Evolutionary conservation across 75 land plant genomes (phyloP).

Genomic region (Adiantum capillusveneris): DNA sequence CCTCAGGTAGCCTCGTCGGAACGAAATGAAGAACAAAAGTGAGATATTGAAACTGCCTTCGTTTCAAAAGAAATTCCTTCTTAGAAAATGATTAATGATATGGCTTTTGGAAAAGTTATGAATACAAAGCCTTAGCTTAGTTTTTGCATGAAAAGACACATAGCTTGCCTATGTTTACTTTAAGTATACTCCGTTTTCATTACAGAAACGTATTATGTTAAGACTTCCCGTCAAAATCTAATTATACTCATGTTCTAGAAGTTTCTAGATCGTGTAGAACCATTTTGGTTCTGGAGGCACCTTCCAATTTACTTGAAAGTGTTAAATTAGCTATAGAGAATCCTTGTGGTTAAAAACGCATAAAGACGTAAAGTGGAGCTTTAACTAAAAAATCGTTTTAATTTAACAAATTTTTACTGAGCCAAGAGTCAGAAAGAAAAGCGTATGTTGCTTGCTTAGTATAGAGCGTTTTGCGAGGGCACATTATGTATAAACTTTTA

Average conservation of each 20-base stretch:
- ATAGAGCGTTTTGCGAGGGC: conserved; percentile 1
- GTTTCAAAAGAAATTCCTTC: too few relatives aligned
- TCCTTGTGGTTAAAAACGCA: conserved; percentile 1
- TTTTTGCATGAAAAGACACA: too few relatives aligned
- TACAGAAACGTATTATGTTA: conserved; percentile 1
- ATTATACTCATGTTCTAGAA: too few relatives aligned
- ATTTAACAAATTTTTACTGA: neutral
- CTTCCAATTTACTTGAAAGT: neutral
- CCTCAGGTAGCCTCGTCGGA: too few relatives aligned
- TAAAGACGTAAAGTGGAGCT: conserved; percentile 2
- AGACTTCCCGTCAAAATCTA: neutral
- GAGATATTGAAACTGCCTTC: too few relatives aligned
- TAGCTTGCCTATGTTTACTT: too few relatives aligned
- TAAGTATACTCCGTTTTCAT: too few relatives aligned
- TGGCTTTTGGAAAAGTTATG: too few relatives aligned
- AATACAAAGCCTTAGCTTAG: too few relatives aligned
- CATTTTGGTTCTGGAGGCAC: neutral
- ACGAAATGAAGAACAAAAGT: too few relatives aligned
- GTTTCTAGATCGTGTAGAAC: neutral
- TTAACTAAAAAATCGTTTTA: neutral
- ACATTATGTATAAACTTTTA: neutral
- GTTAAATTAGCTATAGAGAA: neutral
- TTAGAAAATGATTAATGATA: too few relatives aligned
- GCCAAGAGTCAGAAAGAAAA: conserved; percentile 1
- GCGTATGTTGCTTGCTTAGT: neutral